Base-by-base conservation (phyloP, 257 asterid genomes). In the Gynochthodes officinalis region DNA sequence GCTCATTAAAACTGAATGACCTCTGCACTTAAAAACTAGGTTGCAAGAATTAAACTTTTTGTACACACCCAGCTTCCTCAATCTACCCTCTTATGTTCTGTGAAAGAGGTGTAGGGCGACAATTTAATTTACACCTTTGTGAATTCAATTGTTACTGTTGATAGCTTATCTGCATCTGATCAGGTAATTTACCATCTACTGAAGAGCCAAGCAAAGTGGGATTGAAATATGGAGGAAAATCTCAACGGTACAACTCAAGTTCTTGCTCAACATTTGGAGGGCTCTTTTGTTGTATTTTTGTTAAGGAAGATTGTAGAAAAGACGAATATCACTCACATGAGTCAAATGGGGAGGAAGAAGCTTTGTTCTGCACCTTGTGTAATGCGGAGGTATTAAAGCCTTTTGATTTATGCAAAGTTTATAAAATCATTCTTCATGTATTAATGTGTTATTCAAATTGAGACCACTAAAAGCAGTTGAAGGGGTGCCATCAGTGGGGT, bases 361-460 rank as follows among this genome's bases (percentile, higher is more conserved):
- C 95, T 79, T 86, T 91, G 76, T 94, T 94, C 83, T 94, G 98
- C 90, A 91, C 96, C 18, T 73, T 94, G 88, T 94, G 98, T 85
- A 91, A 91, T 78, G 91, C 96, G 53, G 96, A 94, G 98, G 98
- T 91, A 88, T 70, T 67, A 64, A 55, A 49, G 25, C 39, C 32
- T 43, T 62, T 59, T 67, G 4, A 33, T 54, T 66, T 39, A 30
- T 4, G 19, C 68, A 18, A 18, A 40, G 43, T n/a, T 42, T 55
- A 37, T 18, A 33, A 52, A 19, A 52, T 28, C 53, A 40, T 64
- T 9, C 5, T 40, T n/a, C 9, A 40, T 64, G 23, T 28, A 63
- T 25, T 64, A 8, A 19, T 39, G 23, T 19, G 19, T 0, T 21
- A n/a, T 3, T 11, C 21, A 63, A 63, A 39, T 19, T 39, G 18